Base-by-base conservation (phyloP, 2,329 filamentous ascomycete species). In the Fonsecaea monophora region DNA sequence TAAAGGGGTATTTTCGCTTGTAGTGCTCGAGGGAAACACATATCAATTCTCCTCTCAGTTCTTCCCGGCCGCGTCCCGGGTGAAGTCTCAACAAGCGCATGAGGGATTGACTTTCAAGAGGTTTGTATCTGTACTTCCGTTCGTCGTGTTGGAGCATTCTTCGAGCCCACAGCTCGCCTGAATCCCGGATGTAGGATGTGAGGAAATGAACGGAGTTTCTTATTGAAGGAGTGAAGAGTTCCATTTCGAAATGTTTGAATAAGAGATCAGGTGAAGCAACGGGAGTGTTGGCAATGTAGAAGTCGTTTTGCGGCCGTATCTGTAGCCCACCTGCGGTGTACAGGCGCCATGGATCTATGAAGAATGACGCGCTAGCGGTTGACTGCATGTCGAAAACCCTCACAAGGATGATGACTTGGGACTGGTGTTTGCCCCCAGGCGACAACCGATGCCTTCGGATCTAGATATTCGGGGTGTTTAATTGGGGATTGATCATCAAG, bases 291-390 rank as follows among this genome's bases (percentile, higher is more conserved):
- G 42, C 42, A 21, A 21, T 21, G 9, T 48, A 48, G n/a, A 10
- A 48, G n/a, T 21, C 42, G n/a, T 48, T 25, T 9, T 48, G 42
- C 42, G 42, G 6, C 4, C 3, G 9, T 48, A 48, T 48, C 42
- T 48, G n/a, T n/a, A 48, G 21, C n/a, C n/a, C 42, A 48, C 42
- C 42, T 7, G 42, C 15, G 42, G 42, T 15, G n/a, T 48, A 48
- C n/a, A 48, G 2, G n/a, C 18, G 15, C 42, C 42, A 48, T 10
- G 42, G 42, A 21, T 48, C 42, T 48, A 48, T 21, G 42, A 48
- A 48, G 42, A 48, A 48, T 21, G 42, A 48, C n/a, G 42, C 42
- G n/a, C 42, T 48, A 21, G 42, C 42, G 42, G 42, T 48, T 48
- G 42, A 48, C n/a, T 48, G n/a, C 42, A 21, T 48, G n/a, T 48